phyloP scores from a whole-genome alignment of 129 eudicot species.

The Centella asiatica region DNA sequence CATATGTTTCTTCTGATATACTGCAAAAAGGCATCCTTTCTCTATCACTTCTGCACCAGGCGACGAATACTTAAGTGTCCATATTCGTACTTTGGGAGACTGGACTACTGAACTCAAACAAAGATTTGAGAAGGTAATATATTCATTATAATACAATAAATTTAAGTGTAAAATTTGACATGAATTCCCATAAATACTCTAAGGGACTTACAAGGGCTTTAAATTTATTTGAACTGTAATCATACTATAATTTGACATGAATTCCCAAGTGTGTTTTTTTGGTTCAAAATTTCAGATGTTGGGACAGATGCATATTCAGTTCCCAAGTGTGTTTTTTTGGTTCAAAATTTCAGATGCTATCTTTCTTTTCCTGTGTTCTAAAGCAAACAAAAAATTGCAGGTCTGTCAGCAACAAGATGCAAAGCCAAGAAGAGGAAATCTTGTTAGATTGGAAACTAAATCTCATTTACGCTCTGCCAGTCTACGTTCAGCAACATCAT shows the following conservation, averaged over 20 bases:
- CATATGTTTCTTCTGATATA: background rate
- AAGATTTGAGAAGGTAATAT: constrained; percentile 61
- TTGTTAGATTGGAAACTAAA: constrained; percentile 43
- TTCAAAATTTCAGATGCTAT: background rate
- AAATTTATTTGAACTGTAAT: no score
- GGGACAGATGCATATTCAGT: no score
- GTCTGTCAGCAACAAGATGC: constrained; percentile 29
- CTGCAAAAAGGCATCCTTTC: constrained; percentile 80
- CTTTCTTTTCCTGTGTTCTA: background rate
- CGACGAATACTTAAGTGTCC: constrained; percentile 77
- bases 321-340: no score
- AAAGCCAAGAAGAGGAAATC: constrained; percentile 26
- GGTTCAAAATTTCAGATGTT: background rate
- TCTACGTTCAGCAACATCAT: background rate
- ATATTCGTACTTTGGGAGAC: constrained; percentile 89
- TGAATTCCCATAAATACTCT: no score
- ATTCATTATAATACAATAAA: no score
- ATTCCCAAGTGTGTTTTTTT: no score
- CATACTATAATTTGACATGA: no score
- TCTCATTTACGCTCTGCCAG: background rate
- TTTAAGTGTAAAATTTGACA: no score
- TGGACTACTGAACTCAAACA: constrained; percentile 79
- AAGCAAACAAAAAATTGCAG: constrained; percentile 16
- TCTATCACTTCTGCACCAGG: constrained; percentile 90
- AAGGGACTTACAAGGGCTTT: no score